Percentiles rank a stretch among this genome's conserved stretches.
These are phyloP conservation scores for Allantophomopsis lycopodina DNA, from an alignment of 2,329 filamentous ascomycete genomes.

Conservation along the genomic window DNA sequence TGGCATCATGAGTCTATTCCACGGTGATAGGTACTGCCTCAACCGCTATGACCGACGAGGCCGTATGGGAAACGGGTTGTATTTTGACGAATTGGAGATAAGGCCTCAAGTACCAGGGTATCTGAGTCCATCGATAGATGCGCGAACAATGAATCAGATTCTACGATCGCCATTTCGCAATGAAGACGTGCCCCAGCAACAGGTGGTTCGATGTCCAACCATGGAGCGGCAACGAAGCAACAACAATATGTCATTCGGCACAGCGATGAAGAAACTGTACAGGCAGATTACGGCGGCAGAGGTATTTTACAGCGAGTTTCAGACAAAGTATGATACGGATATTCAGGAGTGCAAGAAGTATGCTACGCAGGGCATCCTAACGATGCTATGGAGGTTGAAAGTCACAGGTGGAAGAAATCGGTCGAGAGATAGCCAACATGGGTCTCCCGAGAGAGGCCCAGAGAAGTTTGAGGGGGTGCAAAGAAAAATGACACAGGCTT, in stretches of 20 bases:
- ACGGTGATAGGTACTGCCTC: no score
- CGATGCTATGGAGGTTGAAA: conserved; percentile 7
- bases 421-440: background rate
- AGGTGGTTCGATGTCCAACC: no score
- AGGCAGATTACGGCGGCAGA: conserved; percentile 7
- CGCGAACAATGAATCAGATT: no score
- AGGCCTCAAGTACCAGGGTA: no score
- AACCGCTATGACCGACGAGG: no score
- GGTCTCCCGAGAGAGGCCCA: background rate
- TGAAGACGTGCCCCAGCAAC: no score
- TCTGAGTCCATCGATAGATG: no score
- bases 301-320: conserved; percentile 9
- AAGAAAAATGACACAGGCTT: background rate
- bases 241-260: conserved; percentile 3
- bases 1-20: no score
- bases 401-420: conserved; percentile 4
- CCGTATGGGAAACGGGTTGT: no score
- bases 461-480: background rate
- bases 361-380: conserved; percentile 4
- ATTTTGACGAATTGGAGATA: no score
- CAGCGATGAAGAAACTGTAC: conserved; percentile 6
- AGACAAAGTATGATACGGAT: conserved; percentile 7
- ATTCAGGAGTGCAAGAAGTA: conserved; percentile 6
- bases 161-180: no score
- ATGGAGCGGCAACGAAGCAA: background rate